These are phyloP conservation scores for Phylloboletellus chloephorus DNA, from an alignment of 1,284 basidiomycete genomes.

Conservation along the genomic window DNA sequence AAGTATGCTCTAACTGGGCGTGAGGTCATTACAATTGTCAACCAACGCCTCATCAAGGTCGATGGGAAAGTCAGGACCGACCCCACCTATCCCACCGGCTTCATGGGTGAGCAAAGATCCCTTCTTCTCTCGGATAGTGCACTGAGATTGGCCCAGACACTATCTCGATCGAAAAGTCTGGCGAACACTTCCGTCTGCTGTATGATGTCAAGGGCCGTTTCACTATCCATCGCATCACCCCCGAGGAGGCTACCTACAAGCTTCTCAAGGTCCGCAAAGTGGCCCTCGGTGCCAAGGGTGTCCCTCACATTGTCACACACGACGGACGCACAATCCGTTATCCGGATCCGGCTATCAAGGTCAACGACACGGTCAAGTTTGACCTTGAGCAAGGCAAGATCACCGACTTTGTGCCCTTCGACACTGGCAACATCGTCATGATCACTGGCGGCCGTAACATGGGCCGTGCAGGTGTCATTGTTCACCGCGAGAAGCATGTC, in stretches of 20 bases:
- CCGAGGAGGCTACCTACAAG: conserved; percentile 97
- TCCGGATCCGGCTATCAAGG: conserved; percentile 93
- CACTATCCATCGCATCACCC: conserved; percentile 98
- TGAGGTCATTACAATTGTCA: conserved; percentile 94
- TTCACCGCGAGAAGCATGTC: conserved; percentile 94
- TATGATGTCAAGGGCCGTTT: conserved; percentile 99
- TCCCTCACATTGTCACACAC: conserved; percentile 97
- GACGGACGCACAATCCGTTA: conserved; percentile 99
- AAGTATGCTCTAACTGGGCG: conserved; percentile 98
- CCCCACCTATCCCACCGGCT: conserved; percentile 93
- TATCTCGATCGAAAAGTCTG: conserved; percentile 95
- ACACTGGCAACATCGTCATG: conserved; percentile 96
- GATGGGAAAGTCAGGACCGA: conserved; percentile 99
- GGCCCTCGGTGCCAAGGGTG: conserved; percentile 89
- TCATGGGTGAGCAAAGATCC: conserved; percentile 75
- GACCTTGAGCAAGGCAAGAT: conserved; percentile 96
- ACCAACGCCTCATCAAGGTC: conserved; percentile 97
- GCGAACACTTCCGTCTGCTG: conserved; percentile 98
- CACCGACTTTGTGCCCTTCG: conserved; percentile 91
- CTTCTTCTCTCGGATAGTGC: background rate
- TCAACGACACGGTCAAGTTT: conserved; percentile 98
- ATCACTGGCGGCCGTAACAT: conserved; percentile 99
- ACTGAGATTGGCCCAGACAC: conserved; percentile 59
- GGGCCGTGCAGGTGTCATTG: conserved; percentile 95
- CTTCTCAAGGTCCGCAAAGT: conserved; percentile 95